Percentiles rank a stretch among this genome's conserved stretches.
Evolutionary conservation across 805 yeast species (phyloP).

Genomic region (Candida caryicola): DNA sequence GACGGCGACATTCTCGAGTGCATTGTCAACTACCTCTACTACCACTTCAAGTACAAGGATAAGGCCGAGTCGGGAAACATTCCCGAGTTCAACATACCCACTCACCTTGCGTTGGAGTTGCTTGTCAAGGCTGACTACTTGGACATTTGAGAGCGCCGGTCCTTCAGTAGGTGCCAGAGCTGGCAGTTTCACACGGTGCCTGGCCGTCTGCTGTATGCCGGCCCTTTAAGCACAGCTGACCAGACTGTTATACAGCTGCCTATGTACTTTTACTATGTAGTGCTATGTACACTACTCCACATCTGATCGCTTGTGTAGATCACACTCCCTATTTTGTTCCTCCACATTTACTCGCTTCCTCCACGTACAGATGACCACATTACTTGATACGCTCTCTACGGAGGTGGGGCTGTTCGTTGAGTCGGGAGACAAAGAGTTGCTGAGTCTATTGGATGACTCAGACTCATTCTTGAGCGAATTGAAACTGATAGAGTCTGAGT

Average conservation of each 20-base stretch:
- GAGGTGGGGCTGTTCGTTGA: conserved; percentile 25
- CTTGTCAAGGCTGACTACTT: conserved; percentile 90
- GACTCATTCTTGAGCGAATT: conserved; percentile 23
- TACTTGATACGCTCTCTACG: conserved; percentile 23
- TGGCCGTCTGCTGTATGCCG: too few relatives aligned
- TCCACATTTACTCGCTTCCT: too few relatives aligned
- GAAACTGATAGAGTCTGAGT: conserved; percentile 20
- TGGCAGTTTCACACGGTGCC: too few relatives aligned
- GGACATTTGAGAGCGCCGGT: conserved; percentile 62
- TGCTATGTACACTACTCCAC: too few relatives aligned
- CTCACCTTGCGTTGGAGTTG: conserved; percentile 89
- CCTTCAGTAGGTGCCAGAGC: too few relatives aligned
- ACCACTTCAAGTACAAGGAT: conserved; percentile 64
- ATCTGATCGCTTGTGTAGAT: too few relatives aligned
- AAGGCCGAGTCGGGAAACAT: conserved; percentile 51
- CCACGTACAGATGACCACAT: conserved; percentile 12
- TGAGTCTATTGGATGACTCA: conserved; percentile 19
- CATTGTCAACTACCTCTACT: conserved; percentile 81
- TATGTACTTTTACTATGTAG: too few relatives aligned
- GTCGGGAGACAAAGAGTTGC: conserved; percentile 22
- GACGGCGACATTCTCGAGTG: conserved; percentile 71
- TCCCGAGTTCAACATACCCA: conserved; percentile 88
- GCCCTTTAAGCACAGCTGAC: too few relatives aligned
- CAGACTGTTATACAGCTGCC: too few relatives aligned
- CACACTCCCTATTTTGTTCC: too few relatives aligned